Evolutionary conservation across 2,329 filamentous ascomycete genomes (phyloP).

Genomic region (Pseudogymnoascus destructans): DNA sequence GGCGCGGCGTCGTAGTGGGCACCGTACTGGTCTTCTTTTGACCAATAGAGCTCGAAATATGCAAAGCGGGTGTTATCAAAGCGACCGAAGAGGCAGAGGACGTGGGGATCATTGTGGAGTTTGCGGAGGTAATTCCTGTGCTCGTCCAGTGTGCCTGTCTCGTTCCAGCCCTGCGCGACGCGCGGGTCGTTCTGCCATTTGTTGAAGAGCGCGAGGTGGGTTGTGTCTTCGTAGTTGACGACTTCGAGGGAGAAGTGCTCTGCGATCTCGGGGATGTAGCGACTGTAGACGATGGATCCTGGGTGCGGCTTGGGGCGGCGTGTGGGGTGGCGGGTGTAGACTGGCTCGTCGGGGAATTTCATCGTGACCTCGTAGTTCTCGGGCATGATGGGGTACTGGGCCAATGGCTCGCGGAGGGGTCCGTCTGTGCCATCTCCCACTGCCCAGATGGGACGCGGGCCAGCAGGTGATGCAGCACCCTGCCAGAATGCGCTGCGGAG

Average conservation of each 20-base stretch:
- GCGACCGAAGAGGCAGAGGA: constrained; percentile 53
- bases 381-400: constrained; percentile 30
- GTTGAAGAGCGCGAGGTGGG: constrained; percentile 60
- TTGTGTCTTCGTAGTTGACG: constrained; percentile 49
- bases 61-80: constrained; percentile 62
- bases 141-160: constrained; percentile 62
- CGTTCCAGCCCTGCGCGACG: constrained; percentile 68
- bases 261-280: constrained; percentile 62
- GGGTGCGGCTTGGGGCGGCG: constrained; percentile 59
- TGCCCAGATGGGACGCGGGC: constrained; percentile 48
- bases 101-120: constrained; percentile 58
- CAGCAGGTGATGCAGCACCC: constrained; percentile 54
- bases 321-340: constrained; percentile 54
- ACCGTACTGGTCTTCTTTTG: constrained; percentile 50
- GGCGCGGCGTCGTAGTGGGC: constrained; percentile 42
- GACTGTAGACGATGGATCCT: constrained; percentile 60
- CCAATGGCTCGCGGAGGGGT: constrained; percentile 28
- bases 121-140: constrained; percentile 57
- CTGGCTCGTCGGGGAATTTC: constrained; percentile 18
- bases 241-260: constrained; percentile 70
- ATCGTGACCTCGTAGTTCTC: constrained; percentile 32
- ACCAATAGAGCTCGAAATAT: constrained; percentile 75
- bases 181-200: constrained; percentile 75
- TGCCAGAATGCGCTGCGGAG: constrained; percentile 53
- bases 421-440: constrained; percentile 13